Conservation (phyloP, 495 filamentous ascomycete genomes). For the Xylaria palmicola region DNA sequence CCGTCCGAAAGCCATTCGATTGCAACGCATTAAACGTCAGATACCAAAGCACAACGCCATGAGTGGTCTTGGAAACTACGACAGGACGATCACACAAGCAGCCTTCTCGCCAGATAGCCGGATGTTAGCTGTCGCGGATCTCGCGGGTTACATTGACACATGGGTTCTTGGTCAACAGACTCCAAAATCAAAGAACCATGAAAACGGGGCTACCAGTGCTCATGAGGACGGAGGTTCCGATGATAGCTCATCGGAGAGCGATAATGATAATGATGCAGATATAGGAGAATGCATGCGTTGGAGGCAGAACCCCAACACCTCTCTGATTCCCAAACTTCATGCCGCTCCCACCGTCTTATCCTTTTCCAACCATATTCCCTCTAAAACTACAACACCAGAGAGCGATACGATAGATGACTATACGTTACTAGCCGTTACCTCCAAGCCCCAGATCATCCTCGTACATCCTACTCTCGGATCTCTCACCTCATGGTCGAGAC, state of each 20-base stretch:
- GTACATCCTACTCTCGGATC: conserved; percentile 73
- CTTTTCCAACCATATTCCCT: conserved; percentile 51
- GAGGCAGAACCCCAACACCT: conserved; percentile 48
- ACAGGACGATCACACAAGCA: conserved; percentile 69
- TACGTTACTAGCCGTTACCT: conserved; percentile 71
- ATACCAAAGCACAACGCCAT: conserved; percentile 55
- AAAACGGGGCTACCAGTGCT: conserved; percentile 31
- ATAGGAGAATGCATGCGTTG: conserved; percentile 15
- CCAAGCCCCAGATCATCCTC: conserved; percentile 70
- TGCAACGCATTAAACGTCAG: conserved; percentile 60
- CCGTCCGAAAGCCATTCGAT: conserved; percentile 47
- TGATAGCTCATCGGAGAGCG: conserved; percentile 50
- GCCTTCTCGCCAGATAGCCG: conserved; percentile 80
- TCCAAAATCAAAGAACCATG: conserved; percentile 39
- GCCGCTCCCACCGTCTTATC: conserved; percentile 68
- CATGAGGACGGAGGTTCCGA: conserved; percentile 28
- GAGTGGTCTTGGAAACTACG: conserved; percentile 74
- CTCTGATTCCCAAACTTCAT: conserved; percentile 75
- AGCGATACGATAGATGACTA: conserved; percentile 43
- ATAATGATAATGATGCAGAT: conserved; percentile 46
- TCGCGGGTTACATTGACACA: conserved; percentile 83
- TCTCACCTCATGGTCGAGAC: conserved; percentile 79
- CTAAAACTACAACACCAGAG: conserved; percentile 40
- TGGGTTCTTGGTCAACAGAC: conserved; percentile 60
- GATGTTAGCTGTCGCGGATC: conserved; percentile 73